A percentile compares a stretch with the other conserved stretches of the same genome.
These are phyloP conservation scores for Hordeum marinum DNA, from an alignment of 176 grass and related monocot genomes.

Conservation along the genomic window DNA sequence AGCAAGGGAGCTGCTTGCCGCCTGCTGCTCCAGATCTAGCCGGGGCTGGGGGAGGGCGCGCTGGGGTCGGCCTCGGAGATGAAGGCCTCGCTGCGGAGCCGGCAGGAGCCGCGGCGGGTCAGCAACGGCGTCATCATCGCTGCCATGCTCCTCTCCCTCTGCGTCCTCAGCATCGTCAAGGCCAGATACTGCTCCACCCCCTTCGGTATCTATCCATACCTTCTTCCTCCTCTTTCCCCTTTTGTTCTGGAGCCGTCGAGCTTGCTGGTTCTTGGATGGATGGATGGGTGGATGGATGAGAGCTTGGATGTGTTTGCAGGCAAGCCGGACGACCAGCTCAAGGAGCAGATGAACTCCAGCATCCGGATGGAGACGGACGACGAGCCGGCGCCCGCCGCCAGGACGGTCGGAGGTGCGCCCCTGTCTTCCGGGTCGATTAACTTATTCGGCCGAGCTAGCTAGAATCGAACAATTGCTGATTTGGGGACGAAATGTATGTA, in stretches of 20 bases:
- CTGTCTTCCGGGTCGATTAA: neutral
- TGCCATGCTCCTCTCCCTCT: conserved; percentile 67
- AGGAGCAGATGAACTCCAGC: conserved; percentile 49
- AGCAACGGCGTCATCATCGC: conserved; percentile 67
- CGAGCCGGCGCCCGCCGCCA: conserved; percentile 1
- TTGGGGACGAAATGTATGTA: neutral
- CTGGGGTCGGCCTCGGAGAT: conserved; percentile 56
- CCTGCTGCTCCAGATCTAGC: conserved; percentile 16
- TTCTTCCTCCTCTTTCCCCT: neutral
- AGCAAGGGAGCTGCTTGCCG: neutral
- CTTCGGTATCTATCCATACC: conserved; percentile 12
- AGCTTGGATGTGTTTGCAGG: neutral
- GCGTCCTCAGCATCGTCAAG: conserved; percentile 70
- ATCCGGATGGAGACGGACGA: conserved; percentile 48
- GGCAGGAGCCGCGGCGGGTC: conserved; percentile 51
- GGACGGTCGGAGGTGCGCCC: conserved; percentile 33
- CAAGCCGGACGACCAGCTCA: conserved; percentile 53
- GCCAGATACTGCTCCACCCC: conserved; percentile 59
- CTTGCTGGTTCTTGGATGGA: neutral
- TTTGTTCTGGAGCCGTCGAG: neutral
- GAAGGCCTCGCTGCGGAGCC: conserved; percentile 59
- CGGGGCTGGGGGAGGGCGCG: neutral
- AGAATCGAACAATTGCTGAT: neutral
- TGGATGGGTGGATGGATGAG: neutral
- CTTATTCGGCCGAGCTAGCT: neutral